Conservation (phyloP, 306 rosid genomes). For the Trifolium fragiferum region DNA sequence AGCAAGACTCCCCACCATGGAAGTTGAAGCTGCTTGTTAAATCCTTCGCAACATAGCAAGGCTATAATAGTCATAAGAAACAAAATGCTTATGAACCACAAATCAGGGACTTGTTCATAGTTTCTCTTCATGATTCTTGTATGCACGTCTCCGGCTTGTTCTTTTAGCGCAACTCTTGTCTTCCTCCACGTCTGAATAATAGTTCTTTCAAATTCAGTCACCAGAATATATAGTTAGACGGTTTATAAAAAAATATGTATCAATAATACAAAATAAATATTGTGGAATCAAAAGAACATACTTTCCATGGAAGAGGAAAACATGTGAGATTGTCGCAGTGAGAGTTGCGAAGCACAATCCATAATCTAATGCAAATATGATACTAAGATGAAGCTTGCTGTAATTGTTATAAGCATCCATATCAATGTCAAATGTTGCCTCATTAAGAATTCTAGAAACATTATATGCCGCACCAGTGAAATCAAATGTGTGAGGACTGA, state of each 20-base stretch:
- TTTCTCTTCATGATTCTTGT: conserved; percentile 80
- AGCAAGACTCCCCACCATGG: conserved; percentile 91
- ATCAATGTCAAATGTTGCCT: conserved; percentile 55
- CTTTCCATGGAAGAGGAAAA: conserved; percentile 85
- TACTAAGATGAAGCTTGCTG: conserved; percentile 76
- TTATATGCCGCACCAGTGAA: conserved; percentile 56
- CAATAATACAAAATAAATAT: not conserved
- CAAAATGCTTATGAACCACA: conserved; percentile 76
- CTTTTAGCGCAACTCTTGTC: conserved; percentile 47
- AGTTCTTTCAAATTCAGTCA: conserved; percentile 42
- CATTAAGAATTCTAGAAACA: conserved; percentile 58
- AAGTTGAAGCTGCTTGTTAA: conserved; percentile 75
- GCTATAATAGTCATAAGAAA: conserved; percentile 44
- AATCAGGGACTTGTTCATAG: conserved; percentile 73
- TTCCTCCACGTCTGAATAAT: conserved; percentile 58
- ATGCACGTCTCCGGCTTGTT: conserved; percentile 60
- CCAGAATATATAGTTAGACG: conserved; percentile 24
- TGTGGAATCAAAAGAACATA: conserved; percentile 41
- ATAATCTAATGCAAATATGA: conserved; percentile 66
- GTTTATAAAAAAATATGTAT: not conserved
- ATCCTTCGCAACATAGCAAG: conserved; percentile 64
- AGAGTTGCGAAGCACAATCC: conserved; percentile 87
- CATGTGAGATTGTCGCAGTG: conserved; percentile 76
- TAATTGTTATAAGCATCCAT: conserved; percentile 53
- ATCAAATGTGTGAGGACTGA: conserved; percentile 76